These are phyloP conservation scores for Hysterangium stoloniferum DNA, from an alignment of 768 basidiomycete species.

Conservation along the genomic window DNA sequence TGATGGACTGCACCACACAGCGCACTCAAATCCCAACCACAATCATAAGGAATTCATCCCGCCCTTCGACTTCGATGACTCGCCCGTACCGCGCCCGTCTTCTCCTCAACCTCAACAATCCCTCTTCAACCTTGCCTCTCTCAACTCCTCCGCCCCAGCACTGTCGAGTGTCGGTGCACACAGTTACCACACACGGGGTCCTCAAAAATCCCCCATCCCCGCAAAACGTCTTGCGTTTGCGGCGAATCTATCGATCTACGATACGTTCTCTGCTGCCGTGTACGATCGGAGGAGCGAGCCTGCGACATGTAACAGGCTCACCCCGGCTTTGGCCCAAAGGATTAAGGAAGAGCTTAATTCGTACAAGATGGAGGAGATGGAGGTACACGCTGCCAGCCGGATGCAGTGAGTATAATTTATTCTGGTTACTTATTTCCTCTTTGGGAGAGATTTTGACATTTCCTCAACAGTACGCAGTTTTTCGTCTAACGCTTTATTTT, in stretches of 20 bases:
- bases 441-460: constrained; percentile 1
- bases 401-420: constrained; percentile 58
- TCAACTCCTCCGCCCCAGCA: constrained; percentile 86
- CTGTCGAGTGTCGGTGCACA: constrained; percentile 47
- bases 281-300: constrained; percentile 96
- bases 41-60: constrained; percentile 33
- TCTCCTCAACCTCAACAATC: constrained; percentile 36
- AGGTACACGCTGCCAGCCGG: constrained; percentile 89
- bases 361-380: constrained; percentile 99
- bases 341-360: constrained; percentile 99
- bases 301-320: constrained; percentile 93
- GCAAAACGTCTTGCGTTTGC: constrained; percentile 81
- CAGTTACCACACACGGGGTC: constrained; percentile 23
- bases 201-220: constrained; percentile 41
- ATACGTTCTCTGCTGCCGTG: constrained; percentile 86
- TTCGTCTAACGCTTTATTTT: constrained; percentile 51
- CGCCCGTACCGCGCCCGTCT: constrained; percentile 28
- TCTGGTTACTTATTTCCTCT: background rate
- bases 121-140: constrained; percentile 73
- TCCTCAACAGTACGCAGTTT: constrained; percentile 64
- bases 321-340: constrained; percentile 87
- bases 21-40: constrained; percentile 32
- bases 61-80: constrained; percentile 50
- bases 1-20: constrained; percentile 74
- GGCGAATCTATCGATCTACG: constrained; percentile 87